phyloP scores from a whole-genome alignment of 805 yeast species.

The Saccharomyces mikatae region DNA sequence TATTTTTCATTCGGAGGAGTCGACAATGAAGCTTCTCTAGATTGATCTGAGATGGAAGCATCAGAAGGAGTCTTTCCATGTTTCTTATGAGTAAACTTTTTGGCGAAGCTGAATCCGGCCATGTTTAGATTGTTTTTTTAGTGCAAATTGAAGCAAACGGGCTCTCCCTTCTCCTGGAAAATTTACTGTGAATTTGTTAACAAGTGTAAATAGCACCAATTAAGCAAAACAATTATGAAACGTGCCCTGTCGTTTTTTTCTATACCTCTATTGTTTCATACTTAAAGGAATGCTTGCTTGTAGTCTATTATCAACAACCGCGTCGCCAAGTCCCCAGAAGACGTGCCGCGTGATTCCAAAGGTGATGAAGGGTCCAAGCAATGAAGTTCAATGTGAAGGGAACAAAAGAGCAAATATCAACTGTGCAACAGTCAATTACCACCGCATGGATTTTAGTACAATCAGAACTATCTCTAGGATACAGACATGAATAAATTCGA shows the following conservation, averaged over 20 bases:
- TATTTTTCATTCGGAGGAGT: background rate
- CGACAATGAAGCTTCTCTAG: background rate
- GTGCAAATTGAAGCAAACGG: background rate
- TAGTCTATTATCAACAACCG: background rate
- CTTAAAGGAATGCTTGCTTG: background rate
- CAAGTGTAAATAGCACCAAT: background rate
- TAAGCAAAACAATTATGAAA: background rate
- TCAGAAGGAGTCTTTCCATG: background rate
- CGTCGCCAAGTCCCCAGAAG: background rate
- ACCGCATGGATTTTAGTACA: background rate
- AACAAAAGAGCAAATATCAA: background rate
- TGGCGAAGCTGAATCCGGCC: background rate
- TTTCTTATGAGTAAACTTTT: background rate
- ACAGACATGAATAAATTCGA: conserved; percentile 28
- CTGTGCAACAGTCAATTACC: background rate
- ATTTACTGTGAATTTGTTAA: background rate
- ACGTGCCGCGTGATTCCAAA: background rate
- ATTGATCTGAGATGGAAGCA: background rate
- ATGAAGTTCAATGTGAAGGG: background rate
- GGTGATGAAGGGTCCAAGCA: background rate
- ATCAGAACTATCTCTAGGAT: conserved; percentile 16
- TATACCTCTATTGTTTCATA: background rate
- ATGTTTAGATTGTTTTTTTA: background rate
- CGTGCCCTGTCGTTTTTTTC: background rate
- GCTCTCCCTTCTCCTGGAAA: background rate